phyloP scores from a whole-genome alignment of 2,329 filamentous ascomycete genomes.

The Aspergillus amoenus region DNA sequence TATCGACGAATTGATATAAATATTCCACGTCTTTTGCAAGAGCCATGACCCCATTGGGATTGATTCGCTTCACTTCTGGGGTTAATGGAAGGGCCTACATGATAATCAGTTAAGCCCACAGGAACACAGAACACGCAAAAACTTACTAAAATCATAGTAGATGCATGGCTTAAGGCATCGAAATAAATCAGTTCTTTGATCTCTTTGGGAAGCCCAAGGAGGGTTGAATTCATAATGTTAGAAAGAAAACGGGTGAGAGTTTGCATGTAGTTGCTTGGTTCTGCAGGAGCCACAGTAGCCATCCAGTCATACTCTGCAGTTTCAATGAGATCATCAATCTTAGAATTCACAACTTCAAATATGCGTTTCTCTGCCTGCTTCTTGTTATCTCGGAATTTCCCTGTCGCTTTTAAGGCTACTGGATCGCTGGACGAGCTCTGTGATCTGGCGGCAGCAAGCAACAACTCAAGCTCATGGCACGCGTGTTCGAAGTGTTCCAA shows the following conservation, averaged over 20 bases:
- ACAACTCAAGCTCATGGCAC: conserved; percentile 81
- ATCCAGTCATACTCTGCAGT: conserved; percentile 96
- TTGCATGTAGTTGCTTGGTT: conserved; percentile 92
- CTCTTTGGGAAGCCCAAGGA: conserved; percentile 87
- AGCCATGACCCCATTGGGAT: conserved; percentile 77
- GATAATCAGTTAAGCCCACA: conserved; percentile 14
- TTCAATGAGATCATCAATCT: conserved; percentile 96
- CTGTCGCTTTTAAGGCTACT: conserved; percentile 76
- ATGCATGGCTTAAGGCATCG: conserved; percentile 87
- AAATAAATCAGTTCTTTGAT: conserved; percentile 99
- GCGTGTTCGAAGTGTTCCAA: conserved; percentile 95
- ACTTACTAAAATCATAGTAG: conserved; percentile 75
- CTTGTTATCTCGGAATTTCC: conserved; percentile 83
- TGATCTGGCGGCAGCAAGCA: conserved; percentile 81
- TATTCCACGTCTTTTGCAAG: conserved; percentile 82
- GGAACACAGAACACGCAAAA: not conserved
- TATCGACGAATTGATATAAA: conserved; percentile 80
- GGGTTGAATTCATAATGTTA: conserved; percentile 94
- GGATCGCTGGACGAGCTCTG: conserved; percentile 76
- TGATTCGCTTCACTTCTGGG: conserved; percentile 78
- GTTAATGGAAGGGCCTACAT: conserved; percentile 73
- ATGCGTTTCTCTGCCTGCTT: conserved; percentile 97
- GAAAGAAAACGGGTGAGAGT: conserved; percentile 88
- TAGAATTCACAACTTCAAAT: conserved; percentile 96
- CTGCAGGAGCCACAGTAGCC: conserved; percentile 60